phyloP scores from a whole-genome alignment of 176 grass and related monocot species.

The Phragmites australis region DNA sequence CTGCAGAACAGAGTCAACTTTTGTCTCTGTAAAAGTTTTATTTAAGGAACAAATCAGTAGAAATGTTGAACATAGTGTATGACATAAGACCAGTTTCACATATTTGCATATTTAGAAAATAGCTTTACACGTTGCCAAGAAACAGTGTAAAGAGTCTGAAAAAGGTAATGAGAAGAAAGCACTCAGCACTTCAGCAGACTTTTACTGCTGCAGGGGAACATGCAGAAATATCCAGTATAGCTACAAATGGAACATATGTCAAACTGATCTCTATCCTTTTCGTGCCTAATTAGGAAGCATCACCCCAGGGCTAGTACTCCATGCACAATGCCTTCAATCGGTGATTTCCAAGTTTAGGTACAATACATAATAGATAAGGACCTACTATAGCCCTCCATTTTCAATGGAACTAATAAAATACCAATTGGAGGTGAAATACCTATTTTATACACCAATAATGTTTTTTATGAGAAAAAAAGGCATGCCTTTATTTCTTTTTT shows the following conservation, averaged over 20 bases:
- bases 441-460: not conserved
- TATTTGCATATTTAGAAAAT: too few relatives aligned
- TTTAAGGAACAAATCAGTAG: too few relatives aligned
- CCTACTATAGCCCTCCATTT: not conserved
- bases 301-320: not conserved
- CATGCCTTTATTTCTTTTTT: too few relatives aligned
- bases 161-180: too few relatives aligned
- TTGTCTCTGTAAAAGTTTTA: too few relatives aligned
- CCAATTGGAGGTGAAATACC: not conserved
- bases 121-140: too few relatives aligned
- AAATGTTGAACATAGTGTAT: too few relatives aligned
- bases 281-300: not conserved
- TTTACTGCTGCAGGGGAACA: conserved; percentile 1
- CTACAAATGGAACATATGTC: conserved; percentile 3
- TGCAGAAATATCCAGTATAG: not conserved
- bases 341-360: conserved; percentile 20
- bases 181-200: too few relatives aligned
- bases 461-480: not conserved
- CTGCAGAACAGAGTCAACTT: too few relatives aligned
- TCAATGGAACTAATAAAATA: not conserved
- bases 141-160: too few relatives aligned
- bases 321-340: not conserved
- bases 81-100: too few relatives aligned
- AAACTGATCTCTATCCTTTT: not conserved
- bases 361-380: not conserved